A percentile compares a stretch with the other conserved stretches of the same genome.
phyloP scores from a whole-genome alignment of 2,329 filamentous ascomycete species.

The Trichoderma lentiforme region DNA sequence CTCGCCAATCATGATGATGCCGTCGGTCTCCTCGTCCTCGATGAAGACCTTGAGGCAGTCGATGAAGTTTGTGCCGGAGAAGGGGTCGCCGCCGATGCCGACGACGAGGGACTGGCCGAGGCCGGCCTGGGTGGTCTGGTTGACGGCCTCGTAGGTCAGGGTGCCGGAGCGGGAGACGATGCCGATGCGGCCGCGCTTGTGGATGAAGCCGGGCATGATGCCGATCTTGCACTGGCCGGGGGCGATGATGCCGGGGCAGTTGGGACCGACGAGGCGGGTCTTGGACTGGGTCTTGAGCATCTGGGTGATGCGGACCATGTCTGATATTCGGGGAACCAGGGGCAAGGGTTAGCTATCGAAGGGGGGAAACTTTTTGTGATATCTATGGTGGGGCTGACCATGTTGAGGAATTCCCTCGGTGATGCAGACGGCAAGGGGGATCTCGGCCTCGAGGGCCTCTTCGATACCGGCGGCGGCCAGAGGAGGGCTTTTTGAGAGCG shows the following conservation, averaged over 20 bases:
- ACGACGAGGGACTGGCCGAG: constrained; percentile 97
- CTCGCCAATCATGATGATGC: constrained; percentile 99
- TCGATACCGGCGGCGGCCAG: constrained; percentile 93
- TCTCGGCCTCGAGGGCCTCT: constrained; percentile 89
- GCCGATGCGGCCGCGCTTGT: constrained; percentile 97
- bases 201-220: constrained; percentile 99
- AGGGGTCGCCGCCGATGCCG: constrained; percentile 97
- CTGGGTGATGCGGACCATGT: constrained; percentile 98
- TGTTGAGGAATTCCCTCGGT: constrained; percentile 98
- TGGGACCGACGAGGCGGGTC: constrained; percentile 93
- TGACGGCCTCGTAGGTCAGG: constrained; percentile 98
- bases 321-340: constrained; percentile 41
- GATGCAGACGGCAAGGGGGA: constrained; percentile 93
- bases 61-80: constrained; percentile 99
- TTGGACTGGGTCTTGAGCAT: constrained; percentile 98
- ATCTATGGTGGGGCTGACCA: constrained; percentile 51
- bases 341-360: constrained; percentile 1
- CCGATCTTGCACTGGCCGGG: constrained; percentile 98
- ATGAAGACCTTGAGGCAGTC: constrained; percentile 98
- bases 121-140: constrained; percentile 96
- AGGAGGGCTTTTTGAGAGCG: constrained; percentile 64
- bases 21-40: constrained; percentile 91
- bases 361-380: background rate
- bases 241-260: constrained; percentile 96
- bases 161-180: constrained; percentile 98